phyloP scores from a whole-genome alignment of 257 asterid genomes.

The Nyctanthes arbortristis region DNA sequence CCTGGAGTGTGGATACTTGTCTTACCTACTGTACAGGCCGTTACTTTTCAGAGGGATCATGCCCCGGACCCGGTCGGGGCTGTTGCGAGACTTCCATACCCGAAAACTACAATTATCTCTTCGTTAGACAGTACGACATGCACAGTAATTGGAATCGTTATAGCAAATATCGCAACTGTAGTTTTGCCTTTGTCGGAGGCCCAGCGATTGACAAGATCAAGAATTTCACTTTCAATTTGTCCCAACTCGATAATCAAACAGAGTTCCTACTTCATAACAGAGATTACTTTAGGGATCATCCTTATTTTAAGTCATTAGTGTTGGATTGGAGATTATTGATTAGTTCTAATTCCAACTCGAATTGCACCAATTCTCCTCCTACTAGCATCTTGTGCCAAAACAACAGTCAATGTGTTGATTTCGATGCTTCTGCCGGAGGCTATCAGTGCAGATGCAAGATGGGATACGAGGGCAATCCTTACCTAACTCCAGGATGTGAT shows the following conservation, averaged over 20 bases:
- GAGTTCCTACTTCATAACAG: neutral
- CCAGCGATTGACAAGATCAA: neutral
- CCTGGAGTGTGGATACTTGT: slow-evolving; percentile 14
- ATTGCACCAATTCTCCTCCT: slow-evolving; percentile 6
- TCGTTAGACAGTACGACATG: neutral
- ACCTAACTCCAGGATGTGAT: slow-evolving; percentile 26
- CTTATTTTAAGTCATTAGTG: slow-evolving; percentile 13
- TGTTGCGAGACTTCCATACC: slow-evolving; percentile 31
- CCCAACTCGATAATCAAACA: slow-evolving; percentile 3
- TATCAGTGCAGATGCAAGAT: slow-evolving; percentile 17
- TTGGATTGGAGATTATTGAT: slow-evolving; percentile 30
- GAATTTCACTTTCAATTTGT: neutral
- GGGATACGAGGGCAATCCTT: slow-evolving; percentile 31
- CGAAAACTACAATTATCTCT: neutral
- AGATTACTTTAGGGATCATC: too few relatives aligned
- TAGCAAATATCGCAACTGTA: slow-evolving; percentile 5
- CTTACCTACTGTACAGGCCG: too few relatives aligned
- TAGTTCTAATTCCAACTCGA: slow-evolving; percentile 3
- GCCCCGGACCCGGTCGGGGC: slow-evolving; percentile 26
- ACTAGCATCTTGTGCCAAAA: slow-evolving; percentile 4
- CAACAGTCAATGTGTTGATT: slow-evolving; percentile 18
- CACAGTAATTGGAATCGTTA: neutral
- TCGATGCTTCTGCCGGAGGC: slow-evolving; percentile 7
- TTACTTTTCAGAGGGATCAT: too few relatives aligned
- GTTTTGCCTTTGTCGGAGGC: slow-evolving; percentile 19